These are phyloP conservation scores for Pseudocercospora fuligena DNA, from an alignment of 2,329 filamentous ascomycete genomes.

Conservation along the genomic window DNA sequence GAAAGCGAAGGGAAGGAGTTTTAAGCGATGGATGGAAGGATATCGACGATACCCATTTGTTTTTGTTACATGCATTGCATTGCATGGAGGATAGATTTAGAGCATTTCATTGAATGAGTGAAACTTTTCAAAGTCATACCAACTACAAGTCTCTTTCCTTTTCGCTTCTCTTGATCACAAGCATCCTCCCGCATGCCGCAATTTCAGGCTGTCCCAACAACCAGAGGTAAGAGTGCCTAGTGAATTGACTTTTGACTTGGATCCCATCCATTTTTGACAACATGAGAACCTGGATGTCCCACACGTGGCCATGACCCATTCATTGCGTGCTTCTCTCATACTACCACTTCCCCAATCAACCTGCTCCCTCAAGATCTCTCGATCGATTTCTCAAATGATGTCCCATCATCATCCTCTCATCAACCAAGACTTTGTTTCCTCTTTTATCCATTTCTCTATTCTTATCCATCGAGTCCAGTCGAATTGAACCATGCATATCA, in stretches of 20 bases:
- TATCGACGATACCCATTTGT: slow-evolving; percentile 1
- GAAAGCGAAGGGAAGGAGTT: neutral
- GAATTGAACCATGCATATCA: neutral
- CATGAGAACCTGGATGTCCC: too few relatives aligned
- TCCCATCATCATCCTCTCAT: neutral
- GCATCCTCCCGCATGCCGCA: too few relatives aligned
- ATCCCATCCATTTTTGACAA: too few relatives aligned
- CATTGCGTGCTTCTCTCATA: too few relatives aligned
- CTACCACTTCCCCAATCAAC: neutral
- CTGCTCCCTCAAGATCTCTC: neutral
- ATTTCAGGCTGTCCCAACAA: too few relatives aligned
- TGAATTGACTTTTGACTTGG: too few relatives aligned
- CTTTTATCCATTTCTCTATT: neutral
- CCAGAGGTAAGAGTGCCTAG: too few relatives aligned
- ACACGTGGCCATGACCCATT: too few relatives aligned
- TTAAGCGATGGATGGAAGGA: neutral
- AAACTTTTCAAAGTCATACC: neutral
- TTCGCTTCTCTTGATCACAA: too few relatives aligned
- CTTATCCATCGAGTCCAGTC: neutral
- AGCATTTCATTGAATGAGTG: neutral
- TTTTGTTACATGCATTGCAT: neutral
- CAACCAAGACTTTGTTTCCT: neutral
- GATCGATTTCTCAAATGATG: neutral
- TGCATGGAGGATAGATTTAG: neutral
- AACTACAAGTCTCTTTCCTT: too few relatives aligned